Evolutionary conservation across 1,284 basidiomycete species (phyloP), one percentile per base, ranked within the genome.

Genomic region (Vanrija sp.): DNA sequence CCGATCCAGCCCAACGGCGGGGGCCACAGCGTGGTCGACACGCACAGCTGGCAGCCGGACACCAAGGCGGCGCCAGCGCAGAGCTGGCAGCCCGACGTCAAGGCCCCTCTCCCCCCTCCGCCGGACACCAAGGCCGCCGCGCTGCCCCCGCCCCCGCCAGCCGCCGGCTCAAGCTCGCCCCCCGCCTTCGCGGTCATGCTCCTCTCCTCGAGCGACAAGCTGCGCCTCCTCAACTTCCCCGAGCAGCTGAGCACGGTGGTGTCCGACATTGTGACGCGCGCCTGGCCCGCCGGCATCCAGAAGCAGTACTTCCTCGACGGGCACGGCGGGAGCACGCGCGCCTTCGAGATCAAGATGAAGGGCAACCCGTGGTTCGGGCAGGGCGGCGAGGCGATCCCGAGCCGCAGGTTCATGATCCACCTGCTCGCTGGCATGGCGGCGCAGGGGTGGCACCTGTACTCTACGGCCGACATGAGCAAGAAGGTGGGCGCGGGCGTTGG

Each of bases 351-450:
- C 64, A 73, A 72, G 56, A 48, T 72, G 20, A 41, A 39, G 2
- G 71, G 71, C 1, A 54, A 56, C 14, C 69, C 68, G 22, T 71
- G 69, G 72, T 53, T 45, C 15, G 69, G 70, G 14, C 57, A 62
- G 45, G 64, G 63, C 10, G 15, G 18, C 20, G 69, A 71, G 52
- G 69, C 69, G 5, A 53, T 71, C 6, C 63, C 63, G 3, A 42
- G 64, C 1, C 63, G 69, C 3, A 65, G 70, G 16, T 61, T 74
- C 7, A 46, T 74, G 24, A 54, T 57, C 2, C 70, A 70, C 49
- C 31, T 74, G 22, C 56, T 74, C 9, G 27, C 42, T 23, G 43
- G 41, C 20, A 59, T 74, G 1, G 54, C 66, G 16, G 31, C 42
- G 1, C 39, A 53, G 3, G 72, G 72, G 10, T 74, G 69, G 69